These are phyloP conservation scores for Pholiota adiposa DNA, from an alignment of 1,284 basidiomycete species.

Conservation along the genomic window DNA sequence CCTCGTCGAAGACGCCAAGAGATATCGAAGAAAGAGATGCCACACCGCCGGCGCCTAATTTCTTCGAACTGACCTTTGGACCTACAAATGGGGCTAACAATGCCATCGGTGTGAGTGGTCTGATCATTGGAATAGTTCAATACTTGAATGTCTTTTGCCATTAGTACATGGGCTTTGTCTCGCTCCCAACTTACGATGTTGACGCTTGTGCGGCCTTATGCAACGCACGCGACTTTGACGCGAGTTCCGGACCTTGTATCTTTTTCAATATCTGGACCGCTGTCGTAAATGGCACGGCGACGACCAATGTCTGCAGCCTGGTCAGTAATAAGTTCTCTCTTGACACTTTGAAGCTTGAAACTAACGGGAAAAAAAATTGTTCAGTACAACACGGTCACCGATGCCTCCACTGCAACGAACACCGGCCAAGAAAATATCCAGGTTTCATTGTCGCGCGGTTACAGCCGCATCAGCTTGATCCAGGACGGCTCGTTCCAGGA, in stretches of 20 bases:
- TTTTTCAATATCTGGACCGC: conserved; percentile 35
- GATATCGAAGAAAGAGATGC: background rate
- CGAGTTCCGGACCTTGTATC: conserved; percentile 25
- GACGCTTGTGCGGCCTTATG: conserved; percentile 23
- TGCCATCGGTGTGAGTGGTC: background rate
- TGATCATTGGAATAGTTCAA: background rate
- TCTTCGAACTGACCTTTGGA: background rate
- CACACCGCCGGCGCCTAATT: background rate
- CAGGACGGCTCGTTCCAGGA: conserved; percentile 23
- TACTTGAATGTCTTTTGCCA: background rate
- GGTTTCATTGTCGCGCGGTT: conserved; percentile 27
- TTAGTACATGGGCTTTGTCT: conserved; percentile 13
- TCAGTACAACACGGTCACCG: conserved; percentile 27
- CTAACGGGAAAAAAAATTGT: background rate
- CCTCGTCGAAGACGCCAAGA: background rate
- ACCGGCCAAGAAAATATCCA: conserved; percentile 26
- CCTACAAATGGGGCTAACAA: conserved; percentile 1
- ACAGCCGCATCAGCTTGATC: conserved; percentile 19
- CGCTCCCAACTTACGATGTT: conserved; percentile 7
- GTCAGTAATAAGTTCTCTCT: conserved; percentile 28
- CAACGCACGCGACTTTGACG: conserved; percentile 30
- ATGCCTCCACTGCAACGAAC: conserved; percentile 28
- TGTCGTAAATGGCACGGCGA: conserved; percentile 25
- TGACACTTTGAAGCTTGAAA: background rate
- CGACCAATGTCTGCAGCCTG: conserved; percentile 27